Percentiles rank a stretch among this genome's conserved stretches.
Evolutionary conservation across 2,329 filamentous ascomycete species (phyloP).

Genomic region (Aplosporella prunicola): DNA sequence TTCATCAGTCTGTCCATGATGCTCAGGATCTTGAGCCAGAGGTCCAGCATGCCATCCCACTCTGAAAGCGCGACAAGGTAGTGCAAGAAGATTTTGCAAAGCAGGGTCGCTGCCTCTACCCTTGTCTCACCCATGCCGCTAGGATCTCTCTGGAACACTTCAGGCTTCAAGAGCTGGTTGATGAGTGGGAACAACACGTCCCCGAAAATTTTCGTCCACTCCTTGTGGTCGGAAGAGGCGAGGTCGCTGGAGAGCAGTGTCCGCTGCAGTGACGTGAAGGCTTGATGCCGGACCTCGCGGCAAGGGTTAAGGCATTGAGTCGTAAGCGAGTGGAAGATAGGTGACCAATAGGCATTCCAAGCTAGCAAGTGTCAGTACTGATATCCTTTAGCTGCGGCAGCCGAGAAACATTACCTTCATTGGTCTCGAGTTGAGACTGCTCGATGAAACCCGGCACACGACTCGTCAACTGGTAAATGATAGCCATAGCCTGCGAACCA

Average conservation of each 20-base stretch:
- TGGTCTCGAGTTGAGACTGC: conserved; percentile 83
- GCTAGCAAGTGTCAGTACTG: conserved; percentile 41
- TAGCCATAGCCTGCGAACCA: conserved; percentile 68
- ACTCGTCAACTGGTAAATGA: conserved; percentile 72
- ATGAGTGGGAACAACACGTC: conserved; percentile 92
- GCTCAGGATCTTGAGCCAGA: conserved; percentile 87
- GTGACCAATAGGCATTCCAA: conserved; percentile 97
- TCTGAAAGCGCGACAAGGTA: conserved; percentile 78
- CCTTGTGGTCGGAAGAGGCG: conserved; percentile 71
- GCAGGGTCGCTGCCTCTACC: conserved; percentile 78
- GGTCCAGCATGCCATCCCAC: conserved; percentile 79
- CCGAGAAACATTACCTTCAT: conserved; percentile 52
- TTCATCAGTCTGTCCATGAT: conserved; percentile 96
- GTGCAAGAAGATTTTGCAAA: conserved; percentile 93
- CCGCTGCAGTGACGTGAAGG: conserved; percentile 76
- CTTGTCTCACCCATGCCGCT: conserved; percentile 92
- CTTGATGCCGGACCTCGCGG: conserved; percentile 81
- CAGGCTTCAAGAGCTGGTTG: conserved; percentile 76
- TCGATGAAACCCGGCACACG: conserved; percentile 81
- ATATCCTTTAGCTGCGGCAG: background rate
- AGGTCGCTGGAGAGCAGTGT: conserved; percentile 77
- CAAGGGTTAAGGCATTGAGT: conserved; percentile 91
- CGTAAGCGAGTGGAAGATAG: conserved; percentile 81
- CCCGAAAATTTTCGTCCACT: conserved; percentile 92
- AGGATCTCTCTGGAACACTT: conserved; percentile 85